Evolutionary conservation across 352 stramenopile species (phyloP).

Genomic region (Phytophthora tentaculata): DNA sequence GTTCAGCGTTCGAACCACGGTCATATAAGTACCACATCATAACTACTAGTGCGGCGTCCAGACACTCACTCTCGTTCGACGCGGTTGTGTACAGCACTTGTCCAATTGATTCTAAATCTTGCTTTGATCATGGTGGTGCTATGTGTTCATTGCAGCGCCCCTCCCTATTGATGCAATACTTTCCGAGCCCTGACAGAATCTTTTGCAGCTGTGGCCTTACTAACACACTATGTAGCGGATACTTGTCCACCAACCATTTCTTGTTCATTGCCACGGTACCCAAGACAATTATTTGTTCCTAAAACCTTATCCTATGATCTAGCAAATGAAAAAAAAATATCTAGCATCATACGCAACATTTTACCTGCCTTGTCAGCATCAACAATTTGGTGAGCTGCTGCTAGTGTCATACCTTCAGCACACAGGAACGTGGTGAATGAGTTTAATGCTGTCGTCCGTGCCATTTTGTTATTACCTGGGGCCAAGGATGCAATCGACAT

Average conservation of each 20-base stretch:
- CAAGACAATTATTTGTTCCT: no score
- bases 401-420: no score
- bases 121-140: background rate
- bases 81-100: background rate
- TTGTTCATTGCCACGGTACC: no score
- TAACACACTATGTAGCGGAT: background rate
- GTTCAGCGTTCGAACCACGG: background rate
- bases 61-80: background rate
- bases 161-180: background rate
- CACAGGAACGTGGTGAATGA: no score
- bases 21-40: background rate
- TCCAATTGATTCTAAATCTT: background rate
- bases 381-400: no score
- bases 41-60: background rate
- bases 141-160: background rate
- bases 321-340: no score
- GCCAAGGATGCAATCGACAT: no score
- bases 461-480: no score
- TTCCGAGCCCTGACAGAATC: background rate
- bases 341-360: no score
- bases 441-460: no score
- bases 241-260: background rate
- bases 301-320: no score
- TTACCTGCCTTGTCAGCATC: no score
- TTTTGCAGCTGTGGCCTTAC: background rate